Evolutionary conservation across 345 rosid genomes (phyloP), one percentile per base, ranked within the genome.

Genomic region (Aquilaria sinensis): DNA sequence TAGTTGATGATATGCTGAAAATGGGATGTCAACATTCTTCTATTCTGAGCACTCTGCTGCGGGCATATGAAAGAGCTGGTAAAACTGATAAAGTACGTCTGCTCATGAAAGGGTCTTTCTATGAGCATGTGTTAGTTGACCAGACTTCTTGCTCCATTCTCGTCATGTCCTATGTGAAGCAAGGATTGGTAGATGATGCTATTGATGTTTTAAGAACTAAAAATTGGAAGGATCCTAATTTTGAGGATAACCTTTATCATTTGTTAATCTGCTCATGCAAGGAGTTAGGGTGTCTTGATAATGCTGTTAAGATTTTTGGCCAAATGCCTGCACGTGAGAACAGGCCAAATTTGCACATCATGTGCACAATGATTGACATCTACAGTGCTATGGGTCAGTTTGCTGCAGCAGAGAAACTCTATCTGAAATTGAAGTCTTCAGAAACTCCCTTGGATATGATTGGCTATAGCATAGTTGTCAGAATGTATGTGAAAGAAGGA

Each of bases 161-260:
- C 29, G 89, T 78, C 71, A 92, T 87, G 90, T 88, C 91, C 67
- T 89, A 83, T 74, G 85, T 85, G 70, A 89, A 92, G 72, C 78
- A 80, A 65, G 75, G 78, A 51, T 70, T 89, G 89, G 76, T 84
- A 16, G 78, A 80, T 71, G 87, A 83, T 68, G 96, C 93, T 57
- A 73, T 89, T 53, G 70, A 65, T 50, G 75, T 92, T 33, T 67
- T 92, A 81, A 67, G 70, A 57, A 80, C 79, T 12, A 89, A 83
- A 57, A 53, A 30, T 51, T 92, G 98, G 96, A 81, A 75, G 58
- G 98, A 92, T 84, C 76, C 77, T 2, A 71, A 61, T 51, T 92
- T 92, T 76, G 93, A 87, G 77, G 88, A 85, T 46, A 85, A 85
- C 60, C 73, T 92, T 79, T 87, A 87, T 72, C 98, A 89, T 84